Conservation (phyloP, 2,329 filamentous ascomycete genomes). For the Orbilia quercus region DNA sequence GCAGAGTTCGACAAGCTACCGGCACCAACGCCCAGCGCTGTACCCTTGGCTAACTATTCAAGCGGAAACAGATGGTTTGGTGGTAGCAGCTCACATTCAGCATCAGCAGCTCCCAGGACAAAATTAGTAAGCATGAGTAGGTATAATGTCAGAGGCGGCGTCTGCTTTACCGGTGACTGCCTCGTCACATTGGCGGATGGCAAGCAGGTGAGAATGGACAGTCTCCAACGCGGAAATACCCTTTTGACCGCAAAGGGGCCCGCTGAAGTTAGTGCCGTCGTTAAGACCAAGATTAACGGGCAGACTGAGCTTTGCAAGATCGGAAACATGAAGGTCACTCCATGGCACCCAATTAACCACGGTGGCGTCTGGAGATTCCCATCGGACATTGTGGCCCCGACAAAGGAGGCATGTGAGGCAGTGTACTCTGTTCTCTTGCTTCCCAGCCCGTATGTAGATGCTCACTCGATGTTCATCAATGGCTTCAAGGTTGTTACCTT, state of each 20-base stretch:
- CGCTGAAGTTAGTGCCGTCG: slow-evolving; percentile 67
- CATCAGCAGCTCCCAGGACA: background rate
- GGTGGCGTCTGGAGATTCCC: slow-evolving; percentile 67
- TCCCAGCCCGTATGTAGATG: slow-evolving; percentile 64
- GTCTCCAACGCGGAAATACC: slow-evolving; percentile 65
- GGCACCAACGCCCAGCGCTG: slow-evolving; percentile 58
- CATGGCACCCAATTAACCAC: slow-evolving; percentile 70
- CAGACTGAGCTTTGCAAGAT: slow-evolving; percentile 65
- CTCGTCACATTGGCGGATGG: slow-evolving; percentile 66
- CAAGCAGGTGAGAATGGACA: slow-evolving; percentile 63
- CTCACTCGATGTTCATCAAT: slow-evolving; percentile 67
- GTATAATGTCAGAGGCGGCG: slow-evolving; percentile 65
- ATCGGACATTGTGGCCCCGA: slow-evolving; percentile 61
- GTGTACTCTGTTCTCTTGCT: slow-evolving; percentile 72
- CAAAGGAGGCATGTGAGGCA: slow-evolving; percentile 65
- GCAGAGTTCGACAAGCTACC: slow-evolving; percentile 63
- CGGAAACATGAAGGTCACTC: slow-evolving; percentile 68
- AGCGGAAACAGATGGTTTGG: slow-evolving; percentile 4
- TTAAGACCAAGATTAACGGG: slow-evolving; percentile 66
- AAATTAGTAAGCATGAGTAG: slow-evolving; percentile 63
- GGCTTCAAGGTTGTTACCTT: slow-evolving; percentile 69
- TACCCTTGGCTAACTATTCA: slow-evolving; percentile 30
- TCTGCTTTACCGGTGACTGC: slow-evolving; percentile 69
- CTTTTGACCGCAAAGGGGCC: slow-evolving; percentile 68
- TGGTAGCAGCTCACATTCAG: background rate